Evolutionary conservation across 768 basidiomycete genomes (phyloP).

Genomic region (Naematelia encephala): DNA sequence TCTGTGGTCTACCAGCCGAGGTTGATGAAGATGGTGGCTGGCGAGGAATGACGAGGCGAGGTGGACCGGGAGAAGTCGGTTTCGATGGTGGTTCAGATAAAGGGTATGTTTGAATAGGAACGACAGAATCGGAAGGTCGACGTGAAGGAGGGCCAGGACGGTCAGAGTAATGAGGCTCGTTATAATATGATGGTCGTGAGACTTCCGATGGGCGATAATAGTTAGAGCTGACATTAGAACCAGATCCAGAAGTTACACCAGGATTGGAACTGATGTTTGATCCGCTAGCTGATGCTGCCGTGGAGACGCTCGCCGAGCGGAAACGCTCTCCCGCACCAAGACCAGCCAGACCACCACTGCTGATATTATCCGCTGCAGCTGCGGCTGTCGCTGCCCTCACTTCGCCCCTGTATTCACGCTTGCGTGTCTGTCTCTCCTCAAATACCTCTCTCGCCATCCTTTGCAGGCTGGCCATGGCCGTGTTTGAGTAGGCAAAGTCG

Average conservation of each 20-base stretch:
- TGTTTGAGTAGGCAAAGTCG: constrained; percentile 81
- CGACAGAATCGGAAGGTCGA: neutral
- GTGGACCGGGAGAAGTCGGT: neutral
- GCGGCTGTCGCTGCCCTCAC: neutral
- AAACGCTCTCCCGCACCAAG: neutral
- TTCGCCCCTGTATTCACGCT: constrained; percentile 6
- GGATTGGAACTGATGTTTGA: neutral
- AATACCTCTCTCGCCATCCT: constrained; percentile 25
- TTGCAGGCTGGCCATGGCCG: constrained; percentile 22
- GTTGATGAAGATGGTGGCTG: neutral
- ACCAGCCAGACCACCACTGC: neutral
- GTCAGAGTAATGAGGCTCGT: neutral
- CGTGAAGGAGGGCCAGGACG: neutral
- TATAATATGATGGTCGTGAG: neutral
- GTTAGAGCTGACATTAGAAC: neutral
- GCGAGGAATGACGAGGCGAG: neutral
- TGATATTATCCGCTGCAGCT: neutral
- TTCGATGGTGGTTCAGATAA: neutral
- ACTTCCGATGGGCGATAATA: neutral
- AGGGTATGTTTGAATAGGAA: neutral
- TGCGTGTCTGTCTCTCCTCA: constrained; percentile 20
- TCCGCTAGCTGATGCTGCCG: neutral
- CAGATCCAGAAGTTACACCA: neutral
- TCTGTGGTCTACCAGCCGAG: neutral
- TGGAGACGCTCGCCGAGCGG: neutral